Evolutionary conservation across 2,329 filamentous ascomycete genomes (phyloP).

Genomic region (Bertia moriformis): DNA sequence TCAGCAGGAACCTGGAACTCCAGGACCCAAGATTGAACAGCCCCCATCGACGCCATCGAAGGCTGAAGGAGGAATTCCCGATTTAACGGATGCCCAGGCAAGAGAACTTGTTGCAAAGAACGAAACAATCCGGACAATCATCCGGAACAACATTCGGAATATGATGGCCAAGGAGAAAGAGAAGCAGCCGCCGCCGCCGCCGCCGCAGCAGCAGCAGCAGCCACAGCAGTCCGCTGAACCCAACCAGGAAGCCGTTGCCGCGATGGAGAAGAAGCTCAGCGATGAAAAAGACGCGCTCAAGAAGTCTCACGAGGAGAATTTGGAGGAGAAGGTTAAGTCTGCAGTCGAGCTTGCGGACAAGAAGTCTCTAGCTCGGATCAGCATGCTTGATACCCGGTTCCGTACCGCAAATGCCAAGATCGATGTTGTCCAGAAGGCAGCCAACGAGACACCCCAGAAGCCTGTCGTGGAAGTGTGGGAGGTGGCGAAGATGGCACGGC

Average conservation of each 20-base stretch:
- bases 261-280: conserved; percentile 18
- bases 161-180: conserved; percentile 28
- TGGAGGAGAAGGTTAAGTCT: conserved; percentile 27
- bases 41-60: conserved; percentile 14
- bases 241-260: conserved; percentile 16
- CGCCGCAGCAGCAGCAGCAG: no score
- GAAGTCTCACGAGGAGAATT: conserved; percentile 34
- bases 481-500: conserved; percentile 55
- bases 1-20: conserved; percentile 18
- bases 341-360: conserved; percentile 57
- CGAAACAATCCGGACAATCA: conserved; percentile 27
- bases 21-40: conserved; percentile 6
- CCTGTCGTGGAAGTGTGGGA: conserved; percentile 80
- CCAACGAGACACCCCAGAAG: conserved; percentile 69
- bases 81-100: conserved; percentile 30
- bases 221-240: no score
- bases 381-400: conserved; percentile 61
- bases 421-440: conserved; percentile 65
- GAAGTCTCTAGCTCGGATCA: conserved; percentile 60
- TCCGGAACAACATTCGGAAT: conserved; percentile 42
- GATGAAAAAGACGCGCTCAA: conserved; percentile 22
- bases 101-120: conserved; percentile 32
- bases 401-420: conserved; percentile 56
- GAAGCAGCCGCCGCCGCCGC: no score
- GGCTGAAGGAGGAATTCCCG: conserved; percentile 17